Conservation (phyloP, 2,329 filamentous ascomycete genomes). For the Nothopassalora personata region DNA sequence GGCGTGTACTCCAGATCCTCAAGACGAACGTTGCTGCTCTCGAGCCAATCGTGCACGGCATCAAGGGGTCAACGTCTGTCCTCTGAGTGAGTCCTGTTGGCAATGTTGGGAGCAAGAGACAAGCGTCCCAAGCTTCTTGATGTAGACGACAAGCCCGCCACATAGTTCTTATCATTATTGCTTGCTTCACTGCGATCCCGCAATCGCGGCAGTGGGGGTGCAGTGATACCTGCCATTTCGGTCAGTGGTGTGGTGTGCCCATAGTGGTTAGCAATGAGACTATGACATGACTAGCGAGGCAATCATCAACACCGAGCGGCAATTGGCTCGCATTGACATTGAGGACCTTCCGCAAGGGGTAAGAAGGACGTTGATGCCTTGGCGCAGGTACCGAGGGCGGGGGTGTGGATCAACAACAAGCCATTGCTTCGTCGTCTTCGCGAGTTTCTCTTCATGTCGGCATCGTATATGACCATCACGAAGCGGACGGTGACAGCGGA, state of each 20-base stretch:
- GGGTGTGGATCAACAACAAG: background rate
- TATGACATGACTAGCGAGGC: background rate
- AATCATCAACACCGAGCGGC: background rate
- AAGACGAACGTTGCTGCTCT: constrained; percentile 39
- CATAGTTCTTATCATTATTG: background rate
- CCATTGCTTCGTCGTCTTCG: background rate
- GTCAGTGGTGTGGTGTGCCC: background rate
- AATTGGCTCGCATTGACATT: background rate
- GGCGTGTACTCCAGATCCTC: constrained; percentile 15
- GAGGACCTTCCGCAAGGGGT: background rate
- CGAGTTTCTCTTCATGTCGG: background rate
- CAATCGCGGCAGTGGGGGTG: background rate
- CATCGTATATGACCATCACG: background rate
- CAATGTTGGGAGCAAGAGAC: background rate
- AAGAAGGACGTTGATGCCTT: background rate
- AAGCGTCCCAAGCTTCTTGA: background rate
- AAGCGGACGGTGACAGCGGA: background rate
- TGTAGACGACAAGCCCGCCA: background rate
- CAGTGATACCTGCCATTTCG: background rate
- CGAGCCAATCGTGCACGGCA: constrained; percentile 38
- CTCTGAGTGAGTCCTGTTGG: background rate
- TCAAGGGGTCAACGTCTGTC: constrained; percentile 34
- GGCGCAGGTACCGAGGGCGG: background rate
- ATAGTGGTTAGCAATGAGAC: background rate
- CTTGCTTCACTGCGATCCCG: background rate